Conservation (phyloP, 1,284 basidiomycete genomes). For the Ceratorhiza oryzae-sativae region DNA sequence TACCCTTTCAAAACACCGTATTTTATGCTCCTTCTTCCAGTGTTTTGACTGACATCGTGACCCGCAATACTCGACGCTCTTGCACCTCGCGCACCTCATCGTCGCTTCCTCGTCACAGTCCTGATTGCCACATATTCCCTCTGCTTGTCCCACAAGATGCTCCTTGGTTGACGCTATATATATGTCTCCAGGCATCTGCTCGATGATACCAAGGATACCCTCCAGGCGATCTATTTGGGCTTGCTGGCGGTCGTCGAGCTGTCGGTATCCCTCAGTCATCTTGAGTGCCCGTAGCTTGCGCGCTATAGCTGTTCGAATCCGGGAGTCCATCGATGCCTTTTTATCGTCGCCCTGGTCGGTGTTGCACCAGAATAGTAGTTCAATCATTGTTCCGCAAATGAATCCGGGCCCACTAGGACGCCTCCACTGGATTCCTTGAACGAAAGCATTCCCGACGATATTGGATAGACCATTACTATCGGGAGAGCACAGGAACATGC, state of each 20-base stretch:
- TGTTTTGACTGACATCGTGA: constrained; percentile 9
- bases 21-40: constrained; percentile 22
- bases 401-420: constrained; percentile 22
- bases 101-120: constrained; percentile 8
- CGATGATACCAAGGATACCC: constrained; percentile 11
- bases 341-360: constrained; percentile 18
- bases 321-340: constrained; percentile 18
- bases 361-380: constrained; percentile 29
- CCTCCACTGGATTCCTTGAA: constrained; percentile 8
- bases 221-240: constrained; percentile 15
- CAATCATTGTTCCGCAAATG: constrained; percentile 22
- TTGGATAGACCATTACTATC: constrained; percentile 8
- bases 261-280: neutral
- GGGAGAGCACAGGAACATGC: constrained; percentile 11
- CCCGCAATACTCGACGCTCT: constrained; percentile 20
- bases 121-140: constrained; percentile 4
- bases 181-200: constrained; percentile 5
- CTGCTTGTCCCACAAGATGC: neutral
- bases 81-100: constrained; percentile 16
- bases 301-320: neutral
- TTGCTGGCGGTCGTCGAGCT: neutral
- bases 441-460: constrained; percentile 18
- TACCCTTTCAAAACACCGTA: constrained; percentile 11
- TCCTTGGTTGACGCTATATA: neutral
- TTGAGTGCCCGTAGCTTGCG: constrained; percentile 6